Evolutionary conservation across 106 monocot genomes (phyloP).

Genomic region (Allium fistulosum): DNA sequence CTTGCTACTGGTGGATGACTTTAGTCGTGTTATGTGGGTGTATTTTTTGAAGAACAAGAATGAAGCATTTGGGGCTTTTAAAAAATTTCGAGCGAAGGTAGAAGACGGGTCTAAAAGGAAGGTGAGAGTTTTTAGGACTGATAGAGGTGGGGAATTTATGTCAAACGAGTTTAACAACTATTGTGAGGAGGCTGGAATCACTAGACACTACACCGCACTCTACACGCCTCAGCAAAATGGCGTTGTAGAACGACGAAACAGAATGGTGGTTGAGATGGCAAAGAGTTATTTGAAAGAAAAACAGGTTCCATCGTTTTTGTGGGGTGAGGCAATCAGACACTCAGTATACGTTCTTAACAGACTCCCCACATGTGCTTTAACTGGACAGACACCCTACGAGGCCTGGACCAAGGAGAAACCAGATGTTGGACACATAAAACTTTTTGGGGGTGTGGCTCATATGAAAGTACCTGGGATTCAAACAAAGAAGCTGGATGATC

Average conservation of each 20-base stretch:
- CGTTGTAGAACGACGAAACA: background rate
- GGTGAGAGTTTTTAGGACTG: background rate
- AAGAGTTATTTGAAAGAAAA: background rate
- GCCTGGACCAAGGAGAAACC: background rate
- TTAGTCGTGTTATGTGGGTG: background rate
- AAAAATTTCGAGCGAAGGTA: background rate
- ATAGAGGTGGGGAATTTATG: background rate
- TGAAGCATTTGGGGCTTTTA: background rate
- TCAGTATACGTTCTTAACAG: background rate
- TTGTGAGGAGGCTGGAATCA: background rate
- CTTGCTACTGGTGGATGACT: background rate
- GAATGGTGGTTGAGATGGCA: background rate
- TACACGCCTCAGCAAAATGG: slow-evolving; percentile 2
- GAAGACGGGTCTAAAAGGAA: background rate
- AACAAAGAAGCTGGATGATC: slow-evolving; percentile 1
- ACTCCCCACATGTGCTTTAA: background rate
- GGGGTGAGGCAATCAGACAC: background rate
- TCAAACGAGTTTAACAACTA: background rate
- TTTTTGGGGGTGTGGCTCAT: background rate
- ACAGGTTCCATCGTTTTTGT: background rate
- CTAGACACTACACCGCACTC: background rate
- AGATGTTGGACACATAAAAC: background rate
- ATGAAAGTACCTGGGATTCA: background rate
- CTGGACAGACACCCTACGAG: background rate
- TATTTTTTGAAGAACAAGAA: background rate